Evolutionary conservation across 768 basidiomycete genomes (phyloP).

Genomic region (Hericium alpestre): DNA sequence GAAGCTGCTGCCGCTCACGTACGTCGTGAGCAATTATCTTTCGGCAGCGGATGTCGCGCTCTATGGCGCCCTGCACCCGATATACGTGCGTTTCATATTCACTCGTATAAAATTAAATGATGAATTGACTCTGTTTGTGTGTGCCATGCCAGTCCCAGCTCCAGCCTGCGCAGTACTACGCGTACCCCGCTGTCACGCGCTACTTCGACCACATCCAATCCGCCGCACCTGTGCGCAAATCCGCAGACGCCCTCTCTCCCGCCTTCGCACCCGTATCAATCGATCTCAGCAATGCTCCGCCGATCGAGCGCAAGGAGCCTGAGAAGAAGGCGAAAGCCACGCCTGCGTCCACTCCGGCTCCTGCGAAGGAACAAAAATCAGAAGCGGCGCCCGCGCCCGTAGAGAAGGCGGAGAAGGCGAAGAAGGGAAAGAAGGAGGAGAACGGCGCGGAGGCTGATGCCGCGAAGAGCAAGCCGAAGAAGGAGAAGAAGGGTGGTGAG

Average conservation of each 20-base stretch:
- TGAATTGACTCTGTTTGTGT: background rate
- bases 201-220: constrained; percentile 95
- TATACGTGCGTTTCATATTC: constrained; percentile 43
- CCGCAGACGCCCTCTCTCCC: constrained; percentile 39
- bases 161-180: constrained; percentile 62
- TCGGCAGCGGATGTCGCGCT: constrained; percentile 87
- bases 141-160: constrained; percentile 46
- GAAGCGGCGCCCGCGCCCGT: constrained; percentile 14
- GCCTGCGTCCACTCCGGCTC: constrained; percentile 17
- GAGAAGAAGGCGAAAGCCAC: constrained; percentile 74
- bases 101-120: background rate
- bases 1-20: constrained; percentile 67
- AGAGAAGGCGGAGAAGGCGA: constrained; percentile 16
- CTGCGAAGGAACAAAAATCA: constrained; percentile 13
- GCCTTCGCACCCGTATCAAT: constrained; percentile 51
- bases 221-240: constrained; percentile 46
- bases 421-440: constrained; percentile 32
- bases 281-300: constrained; percentile 69
- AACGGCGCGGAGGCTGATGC: constrained; percentile 10
- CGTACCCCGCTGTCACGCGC: constrained; percentile 74
- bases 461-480: constrained; percentile 26
- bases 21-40: constrained; percentile 72
- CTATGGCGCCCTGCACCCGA: constrained; percentile 81
- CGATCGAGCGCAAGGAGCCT: constrained; percentile 59
- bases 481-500: constrained; percentile 33